Percentiles rank a stretch among this genome's conserved stretches.
Evolutionary conservation across 1,284 basidiomycete species (phyloP).

Genomic region (Sanguinoderma infundibulare): DNA sequence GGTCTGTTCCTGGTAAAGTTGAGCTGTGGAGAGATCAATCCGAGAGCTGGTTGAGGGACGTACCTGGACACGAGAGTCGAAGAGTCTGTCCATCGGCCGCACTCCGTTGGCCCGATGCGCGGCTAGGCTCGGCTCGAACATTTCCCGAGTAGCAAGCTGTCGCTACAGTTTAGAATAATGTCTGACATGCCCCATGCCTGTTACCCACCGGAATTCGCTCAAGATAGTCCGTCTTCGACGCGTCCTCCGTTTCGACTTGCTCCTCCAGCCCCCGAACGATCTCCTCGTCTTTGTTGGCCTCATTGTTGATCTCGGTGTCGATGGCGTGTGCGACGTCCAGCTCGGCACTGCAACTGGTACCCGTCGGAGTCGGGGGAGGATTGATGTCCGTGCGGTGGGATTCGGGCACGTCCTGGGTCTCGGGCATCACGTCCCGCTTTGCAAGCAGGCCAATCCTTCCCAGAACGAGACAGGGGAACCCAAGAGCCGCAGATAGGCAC

Average conservation of each 20-base stretch:
- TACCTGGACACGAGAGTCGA: too few relatives aligned
- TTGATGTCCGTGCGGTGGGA: neutral
- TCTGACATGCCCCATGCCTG: too few relatives aligned
- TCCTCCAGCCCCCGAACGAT: neutral
- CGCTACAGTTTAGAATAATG: neutral
- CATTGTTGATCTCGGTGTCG: neutral
- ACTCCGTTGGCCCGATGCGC: too few relatives aligned
- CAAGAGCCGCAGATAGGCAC: neutral
- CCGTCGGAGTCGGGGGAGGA: neutral
- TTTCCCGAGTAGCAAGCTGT: neutral
- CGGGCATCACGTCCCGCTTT: neutral
- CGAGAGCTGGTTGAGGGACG: neutral
- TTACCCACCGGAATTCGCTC: neutral
- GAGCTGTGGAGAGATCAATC: neutral
- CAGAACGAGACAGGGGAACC: neutral
- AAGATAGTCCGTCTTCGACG: neutral
- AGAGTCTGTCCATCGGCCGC: too few relatives aligned
- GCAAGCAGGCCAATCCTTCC: neutral
- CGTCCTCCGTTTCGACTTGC: neutral
- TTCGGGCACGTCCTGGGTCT: neutral
- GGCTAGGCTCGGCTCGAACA: neutral
- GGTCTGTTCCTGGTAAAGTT: neutral
- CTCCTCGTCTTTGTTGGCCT: neutral
- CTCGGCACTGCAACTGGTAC: neutral
- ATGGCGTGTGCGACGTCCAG: neutral